phyloP scores from a whole-genome alignment of 1,284 basidiomycete genomes.

The Trichosporon coremiiforme region DNA sequence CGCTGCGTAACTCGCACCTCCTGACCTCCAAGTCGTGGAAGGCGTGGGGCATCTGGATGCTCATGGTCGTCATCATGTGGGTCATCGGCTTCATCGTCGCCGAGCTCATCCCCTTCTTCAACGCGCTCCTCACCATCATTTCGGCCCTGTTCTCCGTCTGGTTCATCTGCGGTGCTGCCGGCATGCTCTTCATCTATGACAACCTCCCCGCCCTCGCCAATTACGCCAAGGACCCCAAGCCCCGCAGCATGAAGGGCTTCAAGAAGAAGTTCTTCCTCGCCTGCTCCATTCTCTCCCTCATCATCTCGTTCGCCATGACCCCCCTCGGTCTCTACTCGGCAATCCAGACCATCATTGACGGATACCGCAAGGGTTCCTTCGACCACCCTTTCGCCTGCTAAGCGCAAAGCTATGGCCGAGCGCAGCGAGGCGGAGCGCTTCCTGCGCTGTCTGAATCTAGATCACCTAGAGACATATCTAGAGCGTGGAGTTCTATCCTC shows the following conservation, averaged over 20 bases:
- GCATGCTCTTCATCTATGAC: slow-evolving; percentile 49
- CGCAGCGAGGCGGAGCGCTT: background rate
- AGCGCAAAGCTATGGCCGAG: background rate
- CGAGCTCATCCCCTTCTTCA: slow-evolving; percentile 53
- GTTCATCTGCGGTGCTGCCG: slow-evolving; percentile 48
- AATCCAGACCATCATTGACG: slow-evolving; percentile 43
- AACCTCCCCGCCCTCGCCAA: slow-evolving; percentile 36
- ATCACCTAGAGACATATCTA: background rate
- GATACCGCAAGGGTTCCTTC: slow-evolving; percentile 44
- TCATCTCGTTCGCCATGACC: slow-evolving; percentile 44
- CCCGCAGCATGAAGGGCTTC: slow-evolving; percentile 26
- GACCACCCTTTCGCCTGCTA: slow-evolving; percentile 49
- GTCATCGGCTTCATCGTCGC: slow-evolving; percentile 47
- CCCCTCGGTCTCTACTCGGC: slow-evolving; percentile 52
- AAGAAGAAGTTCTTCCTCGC: slow-evolving; percentile 36
- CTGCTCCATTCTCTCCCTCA: slow-evolving; percentile 32
- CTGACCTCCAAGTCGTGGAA: slow-evolving; percentile 41
- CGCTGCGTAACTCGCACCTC: slow-evolving; percentile 42
- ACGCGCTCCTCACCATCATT: slow-evolving; percentile 51
- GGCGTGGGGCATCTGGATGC: slow-evolving; percentile 45
- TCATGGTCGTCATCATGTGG: slow-evolving; percentile 47
- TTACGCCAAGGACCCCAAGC: slow-evolving; percentile 28
- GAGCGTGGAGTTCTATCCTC: background rate
- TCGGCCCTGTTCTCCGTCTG: slow-evolving; percentile 49
- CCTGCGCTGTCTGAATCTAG: too few species aligned